Conservation (phyloP, 2,329 filamentous ascomycete genomes). For the Colletotrichum scovillei region DNA sequence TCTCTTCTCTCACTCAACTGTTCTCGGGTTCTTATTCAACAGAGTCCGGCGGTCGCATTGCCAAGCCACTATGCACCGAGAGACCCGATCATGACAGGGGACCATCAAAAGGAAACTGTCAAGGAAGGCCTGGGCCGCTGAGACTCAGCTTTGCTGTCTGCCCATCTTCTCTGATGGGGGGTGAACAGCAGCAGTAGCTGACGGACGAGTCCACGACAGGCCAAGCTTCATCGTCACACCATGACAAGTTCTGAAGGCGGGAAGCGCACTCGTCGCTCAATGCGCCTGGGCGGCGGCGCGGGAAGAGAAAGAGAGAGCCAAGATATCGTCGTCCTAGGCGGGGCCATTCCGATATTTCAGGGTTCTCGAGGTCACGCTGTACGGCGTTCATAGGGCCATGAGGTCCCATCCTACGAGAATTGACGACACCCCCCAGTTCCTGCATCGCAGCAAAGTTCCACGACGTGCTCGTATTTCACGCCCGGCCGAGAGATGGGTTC, state of each 20-base stretch:
- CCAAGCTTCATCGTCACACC: constrained; percentile 26
- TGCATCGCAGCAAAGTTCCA: constrained; percentile 18
- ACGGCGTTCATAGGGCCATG: background rate
- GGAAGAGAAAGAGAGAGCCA: background rate
- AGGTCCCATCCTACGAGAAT: background rate
- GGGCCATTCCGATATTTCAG: constrained; percentile 1
- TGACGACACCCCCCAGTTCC: background rate
- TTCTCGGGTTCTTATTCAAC: background rate
- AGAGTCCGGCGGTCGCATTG: constrained; percentile 2
- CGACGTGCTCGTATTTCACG: constrained; percentile 28
- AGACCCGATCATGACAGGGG: constrained; percentile 20
- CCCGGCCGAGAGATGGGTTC: constrained; percentile 14
- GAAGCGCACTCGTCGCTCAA: constrained; percentile 6
- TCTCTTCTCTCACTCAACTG: background rate
- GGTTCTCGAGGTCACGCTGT: background rate
- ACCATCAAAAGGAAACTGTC: background rate
- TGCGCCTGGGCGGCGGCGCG: background rate
- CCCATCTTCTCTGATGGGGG: background rate
- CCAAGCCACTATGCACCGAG: constrained; percentile 28
- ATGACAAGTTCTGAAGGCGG: constrained; percentile 9
- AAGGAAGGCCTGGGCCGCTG: constrained; percentile 1
- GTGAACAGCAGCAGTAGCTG: background rate
- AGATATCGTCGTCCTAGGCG: background rate
- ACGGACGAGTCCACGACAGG: constrained; percentile 15
- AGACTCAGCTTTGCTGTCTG: background rate